phyloP scores from a whole-genome alignment of 73 alveolate genomes.

The Blepharisma stoltei region DNA sequence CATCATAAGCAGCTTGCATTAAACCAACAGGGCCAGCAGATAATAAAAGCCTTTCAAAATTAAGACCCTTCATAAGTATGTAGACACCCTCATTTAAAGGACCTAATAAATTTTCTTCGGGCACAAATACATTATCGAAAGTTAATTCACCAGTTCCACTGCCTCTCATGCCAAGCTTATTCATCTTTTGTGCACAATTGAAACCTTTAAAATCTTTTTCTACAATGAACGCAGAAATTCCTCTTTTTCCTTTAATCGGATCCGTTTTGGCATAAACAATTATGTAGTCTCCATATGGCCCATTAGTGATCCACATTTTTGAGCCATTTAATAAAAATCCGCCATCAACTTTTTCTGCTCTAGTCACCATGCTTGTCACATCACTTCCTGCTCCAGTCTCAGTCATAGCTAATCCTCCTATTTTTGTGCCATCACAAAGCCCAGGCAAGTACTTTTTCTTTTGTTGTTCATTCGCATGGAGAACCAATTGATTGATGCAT shows the following conservation, averaged over 20 bases:
- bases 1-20: constrained; percentile 84
- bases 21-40: constrained; percentile 95
- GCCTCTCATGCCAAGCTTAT: constrained; percentile 93
- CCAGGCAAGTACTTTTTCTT: constrained; percentile 76
- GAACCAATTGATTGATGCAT: constrained; percentile 62
- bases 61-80: constrained; percentile 86
- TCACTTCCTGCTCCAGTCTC: constrained; percentile 91
- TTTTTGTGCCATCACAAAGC: constrained; percentile 77
- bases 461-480: constrained; percentile 72
- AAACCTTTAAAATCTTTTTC: constrained; percentile 81
- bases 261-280: constrained; percentile 92
- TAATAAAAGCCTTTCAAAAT: constrained; percentile 78
- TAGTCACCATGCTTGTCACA: constrained; percentile 74
- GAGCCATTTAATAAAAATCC: constrained; percentile 76
- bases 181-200: constrained; percentile 74
- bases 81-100: constrained; percentile 75
- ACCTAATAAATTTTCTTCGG: constrained; percentile 78
- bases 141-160: constrained; percentile 81
- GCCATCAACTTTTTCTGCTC: constrained; percentile 77
- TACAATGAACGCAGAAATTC: constrained; percentile 82
- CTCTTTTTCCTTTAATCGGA: constrained; percentile 66
- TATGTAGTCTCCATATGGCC: constrained; percentile 86
- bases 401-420: constrained; percentile 93
- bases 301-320: constrained; percentile 94
- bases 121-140: constrained; percentile 83